phyloP scores from a whole-genome alignment of 352 stramenopile species.

The Globisporangium radiosum region DNA sequence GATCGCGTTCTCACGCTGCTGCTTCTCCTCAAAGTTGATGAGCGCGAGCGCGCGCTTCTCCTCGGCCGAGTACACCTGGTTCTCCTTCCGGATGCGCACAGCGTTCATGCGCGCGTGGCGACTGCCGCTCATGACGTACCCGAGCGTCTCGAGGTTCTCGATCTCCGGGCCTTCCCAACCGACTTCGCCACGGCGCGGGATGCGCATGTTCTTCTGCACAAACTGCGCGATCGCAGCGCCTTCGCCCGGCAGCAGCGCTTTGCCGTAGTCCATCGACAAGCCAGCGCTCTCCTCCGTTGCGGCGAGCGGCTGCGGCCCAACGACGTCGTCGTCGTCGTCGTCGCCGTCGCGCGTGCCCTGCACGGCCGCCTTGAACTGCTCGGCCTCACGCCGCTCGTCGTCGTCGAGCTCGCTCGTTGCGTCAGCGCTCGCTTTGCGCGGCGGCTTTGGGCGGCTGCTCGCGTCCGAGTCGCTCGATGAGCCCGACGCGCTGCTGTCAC shows the following conservation, averaged over 20 bases:
- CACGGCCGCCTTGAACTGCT: constrained; percentile 86
- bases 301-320: constrained; percentile 74
- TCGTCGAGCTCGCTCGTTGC: constrained; percentile 30
- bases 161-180: constrained; percentile 96
- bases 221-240: constrained; percentile 95
- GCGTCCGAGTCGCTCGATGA: constrained; percentile 9
- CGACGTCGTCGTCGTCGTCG: constrained; percentile 81
- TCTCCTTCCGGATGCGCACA: constrained; percentile 98
- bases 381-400: constrained; percentile 67
- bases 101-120: constrained; percentile 98
- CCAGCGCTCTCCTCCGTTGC: constrained; percentile 41
- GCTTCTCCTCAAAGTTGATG: constrained; percentile 99
- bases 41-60: constrained; percentile 97
- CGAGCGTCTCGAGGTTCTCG: constrained; percentile 91
- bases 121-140: constrained; percentile 97
- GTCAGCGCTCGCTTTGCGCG: constrained; percentile 11
- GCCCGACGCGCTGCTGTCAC: constrained; percentile 12
- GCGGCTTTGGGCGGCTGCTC: constrained; percentile 19
- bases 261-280: constrained; percentile 85
- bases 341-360: constrained; percentile 47
- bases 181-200: constrained; percentile 97
- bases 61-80: constrained; percentile 98
- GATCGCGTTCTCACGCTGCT: constrained; percentile 97
- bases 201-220: constrained; percentile 98
- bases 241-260: constrained; percentile 91